Conservation (phyloP, 768 basidiomycete genomes). For the Xerocomellus intermedius region DNA sequence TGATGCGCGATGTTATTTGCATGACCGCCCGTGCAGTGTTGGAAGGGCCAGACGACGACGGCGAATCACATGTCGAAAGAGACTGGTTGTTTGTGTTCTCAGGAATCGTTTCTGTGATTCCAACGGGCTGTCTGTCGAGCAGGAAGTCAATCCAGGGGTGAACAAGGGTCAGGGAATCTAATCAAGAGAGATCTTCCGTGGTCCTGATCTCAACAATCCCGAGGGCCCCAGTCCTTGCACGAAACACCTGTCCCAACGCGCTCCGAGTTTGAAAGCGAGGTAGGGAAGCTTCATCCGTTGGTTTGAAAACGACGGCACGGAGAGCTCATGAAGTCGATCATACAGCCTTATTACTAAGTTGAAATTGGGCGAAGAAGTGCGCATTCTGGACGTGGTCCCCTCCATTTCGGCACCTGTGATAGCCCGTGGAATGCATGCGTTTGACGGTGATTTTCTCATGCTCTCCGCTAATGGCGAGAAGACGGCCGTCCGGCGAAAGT, state of each 20-base stretch:
- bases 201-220: neutral
- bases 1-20: neutral
- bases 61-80: no score
- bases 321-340: neutral
- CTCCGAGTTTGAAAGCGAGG: no score
- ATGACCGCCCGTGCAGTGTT: neutral
- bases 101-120: neutral
- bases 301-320: neutral
- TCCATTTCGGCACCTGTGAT: no score
- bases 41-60: neutral
- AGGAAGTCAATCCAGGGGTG: no score
- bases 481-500: neutral
- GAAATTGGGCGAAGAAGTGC: neutral
- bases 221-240: neutral
- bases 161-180: no score
- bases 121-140: neutral
- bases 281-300: neutral
- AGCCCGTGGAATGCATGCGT: neutral
- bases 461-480: neutral
- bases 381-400: neutral
- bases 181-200: no score
- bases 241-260: neutral
- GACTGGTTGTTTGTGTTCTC: neutral
- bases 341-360: neutral
- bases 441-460: neutral